phyloP scores from a whole-genome alignment of 108 stramenopile species.

The Thalassiosira profunda region DNA sequence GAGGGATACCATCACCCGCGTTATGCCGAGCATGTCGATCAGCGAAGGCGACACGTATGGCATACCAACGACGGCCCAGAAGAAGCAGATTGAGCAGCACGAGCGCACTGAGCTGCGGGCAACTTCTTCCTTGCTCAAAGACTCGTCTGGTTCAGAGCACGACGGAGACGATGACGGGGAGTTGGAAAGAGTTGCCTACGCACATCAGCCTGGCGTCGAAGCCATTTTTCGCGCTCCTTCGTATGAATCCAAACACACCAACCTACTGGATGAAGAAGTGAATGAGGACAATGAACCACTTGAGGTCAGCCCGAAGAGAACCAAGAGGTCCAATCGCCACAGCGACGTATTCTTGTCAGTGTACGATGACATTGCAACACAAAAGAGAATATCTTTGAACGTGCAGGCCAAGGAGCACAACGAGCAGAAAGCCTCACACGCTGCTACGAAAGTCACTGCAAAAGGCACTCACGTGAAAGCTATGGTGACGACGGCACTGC shows the following conservation, averaged over 20 bases:
- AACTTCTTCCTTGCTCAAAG: slow-evolving; percentile 4
- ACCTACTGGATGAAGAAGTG: slow-evolving; percentile 3
- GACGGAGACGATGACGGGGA: not conserved
- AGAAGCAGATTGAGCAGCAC: not conserved
- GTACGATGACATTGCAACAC: not conserved
- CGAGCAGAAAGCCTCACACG: not conserved
- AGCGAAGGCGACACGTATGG: slow-evolving; percentile 8
- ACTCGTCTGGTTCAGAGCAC: slow-evolving; percentile 4
- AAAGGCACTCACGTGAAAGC: too few species aligned
- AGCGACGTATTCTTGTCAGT: not conserved
- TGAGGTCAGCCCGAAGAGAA: too few species aligned
- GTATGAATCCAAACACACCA: not conserved
- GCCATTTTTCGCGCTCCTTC: slow-evolving; percentile 5
- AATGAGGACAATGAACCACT: too few species aligned
- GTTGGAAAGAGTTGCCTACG: not conserved
- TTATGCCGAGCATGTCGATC: slow-evolving; percentile 8
- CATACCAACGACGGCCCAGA: slow-evolving; percentile 7
- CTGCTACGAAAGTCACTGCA: too few species aligned
- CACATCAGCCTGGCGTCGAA: not conserved
- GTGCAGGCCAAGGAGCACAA: not conserved
- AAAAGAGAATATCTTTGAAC: too few species aligned
- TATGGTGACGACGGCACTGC: not conserved
- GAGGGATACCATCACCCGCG: slow-evolving; percentile 14
- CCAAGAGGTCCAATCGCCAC: too few species aligned
- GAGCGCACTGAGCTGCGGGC: slow-evolving; percentile 4